Conservation (phyloP, 495 filamentous ascomycete species). For the Aspergillus avenaceus region DNA sequence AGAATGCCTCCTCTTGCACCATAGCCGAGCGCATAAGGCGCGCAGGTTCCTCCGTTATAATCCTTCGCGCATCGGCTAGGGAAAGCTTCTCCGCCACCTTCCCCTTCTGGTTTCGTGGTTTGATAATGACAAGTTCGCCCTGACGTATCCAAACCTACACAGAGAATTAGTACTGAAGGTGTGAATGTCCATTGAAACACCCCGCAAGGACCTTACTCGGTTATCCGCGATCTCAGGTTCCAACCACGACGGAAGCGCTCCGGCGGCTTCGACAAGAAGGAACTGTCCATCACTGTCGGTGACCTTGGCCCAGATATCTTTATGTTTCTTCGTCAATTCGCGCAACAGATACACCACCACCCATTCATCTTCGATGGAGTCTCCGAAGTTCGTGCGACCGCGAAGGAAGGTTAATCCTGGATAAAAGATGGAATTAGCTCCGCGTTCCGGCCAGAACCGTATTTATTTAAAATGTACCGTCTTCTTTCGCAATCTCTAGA, state of each 20-base stretch:
- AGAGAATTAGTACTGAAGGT: conserved; percentile 3
- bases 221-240: conserved; percentile 87
- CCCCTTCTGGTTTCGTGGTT: conserved; percentile 39
- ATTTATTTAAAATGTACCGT: conserved; percentile 54
- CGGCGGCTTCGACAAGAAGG: conserved; percentile 89
- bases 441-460: too few relatives aligned
- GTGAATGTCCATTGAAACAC: background rate
- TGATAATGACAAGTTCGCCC: conserved; percentile 71
- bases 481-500: conserved; percentile 56
- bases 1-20: conserved; percentile 86
- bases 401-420: conserved; percentile 49
- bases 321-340: conserved; percentile 68
- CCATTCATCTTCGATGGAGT: conserved; percentile 97
- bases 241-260: conserved; percentile 80
- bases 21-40: conserved; percentile 59
- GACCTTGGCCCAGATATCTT: conserved; percentile 75
- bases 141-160: conserved; percentile 69
- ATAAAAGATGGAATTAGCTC: conserved; percentile 6
- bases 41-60: conserved; percentile 49
- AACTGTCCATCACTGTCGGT: conserved; percentile 92
- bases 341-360: conserved; percentile 88
- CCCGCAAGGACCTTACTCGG: conserved; percentile 46
- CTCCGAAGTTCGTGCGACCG: conserved; percentile 79
- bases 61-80: conserved; percentile 54
- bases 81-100: conserved; percentile 47